Conservation (phyloP, 441 rosid species). For the Melastoma candidum region DNA sequence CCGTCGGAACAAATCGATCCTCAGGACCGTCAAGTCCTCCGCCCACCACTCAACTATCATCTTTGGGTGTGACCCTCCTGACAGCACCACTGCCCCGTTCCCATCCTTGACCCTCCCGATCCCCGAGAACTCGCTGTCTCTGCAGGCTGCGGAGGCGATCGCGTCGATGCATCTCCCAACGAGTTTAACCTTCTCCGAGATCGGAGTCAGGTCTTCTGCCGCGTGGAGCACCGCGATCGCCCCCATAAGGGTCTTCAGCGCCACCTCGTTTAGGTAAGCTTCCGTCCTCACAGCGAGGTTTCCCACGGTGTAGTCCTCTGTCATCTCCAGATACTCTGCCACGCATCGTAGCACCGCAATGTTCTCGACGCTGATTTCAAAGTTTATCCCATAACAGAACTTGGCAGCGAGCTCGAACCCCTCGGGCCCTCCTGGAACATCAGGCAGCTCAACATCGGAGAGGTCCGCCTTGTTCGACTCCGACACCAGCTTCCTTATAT, state of each 20-base stretch:
- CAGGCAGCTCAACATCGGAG: conserved; percentile 31
- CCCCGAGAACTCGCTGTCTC: conserved; percentile 51
- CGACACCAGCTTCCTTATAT: conserved; percentile 39
- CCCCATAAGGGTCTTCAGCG: conserved; percentile 60
- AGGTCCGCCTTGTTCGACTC: conserved; percentile 42
- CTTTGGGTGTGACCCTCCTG: conserved; percentile 23
- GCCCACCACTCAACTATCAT: conserved; percentile 70
- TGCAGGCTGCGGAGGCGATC: conserved; percentile 55
- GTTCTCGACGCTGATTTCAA: conserved; percentile 54
- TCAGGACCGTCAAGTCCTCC: conserved; percentile 46
- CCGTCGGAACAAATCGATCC: conserved; percentile 52
- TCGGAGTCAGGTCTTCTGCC: conserved; percentile 37
- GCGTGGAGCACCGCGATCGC: conserved; percentile 46
- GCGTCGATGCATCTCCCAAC: conserved; percentile 53
- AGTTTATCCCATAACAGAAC: conserved; percentile 70
- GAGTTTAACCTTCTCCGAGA: conserved; percentile 54
- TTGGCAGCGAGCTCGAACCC: conserved; percentile 58
- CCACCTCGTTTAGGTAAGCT: conserved; percentile 61
- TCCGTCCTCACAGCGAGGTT: conserved; percentile 50
- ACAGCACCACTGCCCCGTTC: conserved; percentile 22
- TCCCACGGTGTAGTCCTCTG: conserved; percentile 46
- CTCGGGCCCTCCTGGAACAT: conserved; percentile 51
- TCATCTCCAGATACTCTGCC: conserved; percentile 69
- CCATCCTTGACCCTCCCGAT: conserved; percentile 37
- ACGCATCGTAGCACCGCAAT: conserved; percentile 47